Conservation (phyloP, 768 basidiomycete genomes). For the Fomitopsis pulvina region DNA sequence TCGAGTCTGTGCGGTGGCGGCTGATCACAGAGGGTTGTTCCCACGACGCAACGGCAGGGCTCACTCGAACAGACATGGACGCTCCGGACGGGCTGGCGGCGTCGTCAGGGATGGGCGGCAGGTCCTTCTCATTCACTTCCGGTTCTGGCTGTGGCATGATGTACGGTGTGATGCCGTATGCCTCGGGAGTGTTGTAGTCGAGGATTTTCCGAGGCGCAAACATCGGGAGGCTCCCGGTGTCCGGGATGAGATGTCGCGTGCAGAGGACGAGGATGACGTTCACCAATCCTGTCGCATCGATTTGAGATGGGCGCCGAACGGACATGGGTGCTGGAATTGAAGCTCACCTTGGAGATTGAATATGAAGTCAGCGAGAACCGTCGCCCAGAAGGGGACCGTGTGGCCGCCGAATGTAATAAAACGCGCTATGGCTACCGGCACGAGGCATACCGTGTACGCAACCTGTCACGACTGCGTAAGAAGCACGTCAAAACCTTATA, state of each 20-base stretch:
- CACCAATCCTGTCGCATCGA: conserved; percentile 20
- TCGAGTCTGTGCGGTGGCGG: conserved; percentile 3
- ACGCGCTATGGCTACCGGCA: conserved; percentile 29
- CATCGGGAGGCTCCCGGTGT: conserved; percentile 17
- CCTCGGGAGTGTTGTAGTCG: conserved; percentile 16
- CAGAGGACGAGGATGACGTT: conserved; percentile 25
- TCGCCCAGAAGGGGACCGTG: conserved; percentile 23
- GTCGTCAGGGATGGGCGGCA: neutral
- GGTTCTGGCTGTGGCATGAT: conserved; percentile 9
- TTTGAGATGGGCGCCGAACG: neutral
- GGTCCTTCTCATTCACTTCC: conserved; percentile 1
- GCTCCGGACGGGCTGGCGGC: neutral
- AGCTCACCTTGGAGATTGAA: conserved; percentile 27
- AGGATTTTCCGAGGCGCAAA: conserved; percentile 22
- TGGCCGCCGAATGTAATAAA: conserved; percentile 24
- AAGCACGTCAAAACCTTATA: too few species aligned
- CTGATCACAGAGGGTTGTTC: neutral
- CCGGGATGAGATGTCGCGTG: conserved; percentile 26
- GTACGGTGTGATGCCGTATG: conserved; percentile 27
- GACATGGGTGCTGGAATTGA: neutral
- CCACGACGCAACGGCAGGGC: neutral
- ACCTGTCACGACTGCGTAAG: conserved; percentile 18
- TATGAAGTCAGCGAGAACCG: conserved; percentile 26
- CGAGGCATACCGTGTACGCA: conserved; percentile 25
- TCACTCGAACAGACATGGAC: neutral